Conservation (phyloP, 2,329 filamentous ascomycete species). For the Ilyonectria mors-panacis region DNA sequence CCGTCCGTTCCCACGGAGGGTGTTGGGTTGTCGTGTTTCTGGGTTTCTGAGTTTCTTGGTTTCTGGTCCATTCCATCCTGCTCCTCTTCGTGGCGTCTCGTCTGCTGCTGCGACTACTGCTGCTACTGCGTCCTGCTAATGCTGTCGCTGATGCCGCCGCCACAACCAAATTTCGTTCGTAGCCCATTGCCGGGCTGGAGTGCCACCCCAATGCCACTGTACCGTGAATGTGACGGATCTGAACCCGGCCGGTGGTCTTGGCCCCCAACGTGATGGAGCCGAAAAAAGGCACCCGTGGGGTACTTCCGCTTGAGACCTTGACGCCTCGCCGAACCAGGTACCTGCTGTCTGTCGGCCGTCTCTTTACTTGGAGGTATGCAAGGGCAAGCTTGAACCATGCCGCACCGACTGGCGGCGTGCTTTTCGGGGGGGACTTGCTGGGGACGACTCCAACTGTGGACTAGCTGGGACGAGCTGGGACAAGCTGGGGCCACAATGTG, state of each 20-base stretch:
- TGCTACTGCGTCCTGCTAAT: constrained; percentile 3
- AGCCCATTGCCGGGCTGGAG: background rate
- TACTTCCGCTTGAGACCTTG: constrained; percentile 20
- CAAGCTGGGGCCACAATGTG: constrained; percentile 22
- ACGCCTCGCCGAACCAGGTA: constrained; percentile 23
- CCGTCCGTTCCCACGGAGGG: background rate
- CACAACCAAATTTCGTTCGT: constrained; percentile 9
- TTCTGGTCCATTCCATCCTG: constrained; percentile 13
- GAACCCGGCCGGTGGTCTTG: constrained; percentile 10
- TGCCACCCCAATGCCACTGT: constrained; percentile 8
- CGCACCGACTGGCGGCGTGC: background rate
- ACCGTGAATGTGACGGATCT: constrained; percentile 5
- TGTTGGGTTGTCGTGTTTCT: background rate
- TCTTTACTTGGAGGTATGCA: constrained; percentile 30
- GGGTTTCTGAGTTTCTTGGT: background rate
- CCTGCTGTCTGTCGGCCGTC: background rate
- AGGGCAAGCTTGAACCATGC: constrained; percentile 24
- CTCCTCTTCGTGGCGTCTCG: constrained; percentile 17
- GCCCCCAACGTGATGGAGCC: constrained; percentile 24
- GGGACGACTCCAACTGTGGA: constrained; percentile 18
- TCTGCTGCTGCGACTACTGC: constrained; percentile 10
- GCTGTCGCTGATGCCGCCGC: constrained; percentile 17
- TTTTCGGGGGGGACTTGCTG: constrained; percentile 17
- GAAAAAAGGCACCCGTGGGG: constrained; percentile 6
- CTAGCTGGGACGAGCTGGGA: background rate